Evolutionary conservation across 179 eudicot genomes (phyloP), one percentile per base, ranked within the genome.

Genomic region (Actinidia chinensis): DNA sequence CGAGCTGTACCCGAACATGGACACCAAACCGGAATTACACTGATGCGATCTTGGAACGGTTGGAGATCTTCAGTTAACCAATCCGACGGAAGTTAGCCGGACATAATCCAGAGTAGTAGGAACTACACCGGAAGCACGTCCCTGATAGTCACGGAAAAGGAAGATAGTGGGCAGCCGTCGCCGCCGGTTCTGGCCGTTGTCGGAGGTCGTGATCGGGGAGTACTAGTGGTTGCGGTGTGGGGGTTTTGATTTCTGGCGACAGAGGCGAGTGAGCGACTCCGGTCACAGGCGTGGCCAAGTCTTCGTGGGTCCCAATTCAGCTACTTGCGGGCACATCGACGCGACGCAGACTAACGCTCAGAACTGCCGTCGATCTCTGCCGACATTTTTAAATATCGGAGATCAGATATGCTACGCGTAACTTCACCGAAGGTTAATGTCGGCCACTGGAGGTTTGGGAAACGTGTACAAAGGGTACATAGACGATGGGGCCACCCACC

Each of bases 31-130:
- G 0, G 0, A 0, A 43, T 78, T 58, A n/a, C 7, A 1, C 2
- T 7, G 82, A 80, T 70, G 82, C 68, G 0, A 20, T 82, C 22
- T 77, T 89, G 4, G 87, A 85, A 52, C 90, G 90, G 1, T 33
- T 85, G 46, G 92, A 87, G 76, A 78, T 85, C 2, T 81, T 89
- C 28, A 89, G 87, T 89, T 58, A 87, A 66, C 54, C 13, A 46
- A 0, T 15, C 78, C 2, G 13, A 58, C 40, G 75, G 79, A 11
- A 82, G 48, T 68, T 89, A 1, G 84, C 84, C 4, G 83, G 76
- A 0, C 86, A 83, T 8, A 85, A 82, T 67, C 87, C 86, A 12
- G 78, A 77, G 50, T 11, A 0, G 9, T 17, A 0, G 25, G 12
- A 2, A 59, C 60, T 5, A 7, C 18, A 23, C 55, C 72, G 5